Base-by-base conservation (phyloP, 2,329 filamentous ascomycete genomes). In the Pseudodiploospora longispora region DNA sequence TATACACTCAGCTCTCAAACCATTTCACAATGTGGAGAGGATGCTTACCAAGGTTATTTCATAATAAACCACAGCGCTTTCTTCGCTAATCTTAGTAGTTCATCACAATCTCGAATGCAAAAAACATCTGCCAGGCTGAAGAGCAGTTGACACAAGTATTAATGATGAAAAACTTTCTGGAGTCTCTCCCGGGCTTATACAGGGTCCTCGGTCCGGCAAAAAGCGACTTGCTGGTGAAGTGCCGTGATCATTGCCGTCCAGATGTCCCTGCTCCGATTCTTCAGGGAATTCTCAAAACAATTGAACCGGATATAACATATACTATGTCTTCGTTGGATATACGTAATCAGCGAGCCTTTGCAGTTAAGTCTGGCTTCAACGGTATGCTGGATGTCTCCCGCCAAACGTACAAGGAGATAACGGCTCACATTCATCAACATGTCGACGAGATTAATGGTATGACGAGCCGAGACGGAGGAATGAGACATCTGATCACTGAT, bases 351-450 rank as follows among this genome's bases (percentile, higher is more conserved):
- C 75, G 91, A 50, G 87, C 85, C 1, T 96, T 94, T 66, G 91
- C 91, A 27, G 83, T 97, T 30, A 93, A 85, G 67, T 80, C 87
- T 38, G 87, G 87, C 1, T 80, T 93, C 36, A 89, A 87, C 54
- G 87, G 87, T 3, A 76, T 96, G 45, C 76, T 97, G 4, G 91
- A 96, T 63, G 85, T 96, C 33, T 87, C 88, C 31, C 78, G 90
- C 5, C 84, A 89, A 55, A 88, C 87, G 0, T 96, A 93, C 65
- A 94, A 93, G 55, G 91, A 97, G 60, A 80, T 85, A 2, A 93
- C 83, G 5, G 78, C 84, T 40, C 87, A 95, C 60, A 78, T 87
- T 4, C 76, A 84, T 52, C 73, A 83, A 41, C 78, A 91, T 59
- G 72, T 91, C 3, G 72, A 78, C 27, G 74, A 80, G 10, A 63